Evolutionary conservation across 345 rosid genomes (phyloP).

Genomic region (Odontarrhena argentea): DNA sequence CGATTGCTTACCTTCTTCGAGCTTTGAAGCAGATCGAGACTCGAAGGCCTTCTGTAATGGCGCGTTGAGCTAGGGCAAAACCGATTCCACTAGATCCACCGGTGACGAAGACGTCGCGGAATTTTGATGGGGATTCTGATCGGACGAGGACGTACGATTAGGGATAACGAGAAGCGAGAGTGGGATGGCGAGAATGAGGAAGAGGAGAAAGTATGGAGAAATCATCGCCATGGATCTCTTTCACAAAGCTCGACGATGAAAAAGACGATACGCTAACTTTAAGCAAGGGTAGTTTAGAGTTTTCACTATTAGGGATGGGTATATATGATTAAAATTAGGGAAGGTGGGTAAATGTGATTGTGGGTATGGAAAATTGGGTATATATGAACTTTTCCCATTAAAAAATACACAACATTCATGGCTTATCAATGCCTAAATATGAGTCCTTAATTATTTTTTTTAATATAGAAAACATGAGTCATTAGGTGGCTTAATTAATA

Average conservation of each 20-base stretch:
- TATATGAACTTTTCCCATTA: too few species aligned
- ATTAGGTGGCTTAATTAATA: too few species aligned
- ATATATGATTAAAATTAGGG: too few species aligned
- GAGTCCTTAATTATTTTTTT: too few species aligned
- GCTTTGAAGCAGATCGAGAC: conserved; percentile 64
- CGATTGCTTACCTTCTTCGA: conserved; percentile 62
- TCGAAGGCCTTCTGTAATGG: conserved; percentile 67
- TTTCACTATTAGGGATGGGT: too few species aligned
- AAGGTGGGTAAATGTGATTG: too few species aligned
- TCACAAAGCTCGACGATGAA: conserved; percentile 28
- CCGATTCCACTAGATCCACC: conserved; percentile 96
- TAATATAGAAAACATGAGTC: too few species aligned
- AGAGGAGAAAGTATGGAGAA: conserved; percentile 36
- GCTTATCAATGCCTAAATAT: too few species aligned
- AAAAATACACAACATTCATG: too few species aligned
- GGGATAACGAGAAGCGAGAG: conserved; percentile 46
- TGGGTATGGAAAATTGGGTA: too few species aligned
- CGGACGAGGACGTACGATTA: conserved; percentile 63
- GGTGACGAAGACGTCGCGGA: conserved; percentile 82
- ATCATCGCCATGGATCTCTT: conserved; percentile 40
- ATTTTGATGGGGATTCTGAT: conserved; percentile 60
- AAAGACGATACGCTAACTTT: too few species aligned
- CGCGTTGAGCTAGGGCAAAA: conserved; percentile 72
- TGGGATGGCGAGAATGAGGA: conserved; percentile 49
- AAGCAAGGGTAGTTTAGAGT: too few species aligned